Conservation (phyloP, 129 eudicot genomes). For the Lonicera japonica region DNA sequence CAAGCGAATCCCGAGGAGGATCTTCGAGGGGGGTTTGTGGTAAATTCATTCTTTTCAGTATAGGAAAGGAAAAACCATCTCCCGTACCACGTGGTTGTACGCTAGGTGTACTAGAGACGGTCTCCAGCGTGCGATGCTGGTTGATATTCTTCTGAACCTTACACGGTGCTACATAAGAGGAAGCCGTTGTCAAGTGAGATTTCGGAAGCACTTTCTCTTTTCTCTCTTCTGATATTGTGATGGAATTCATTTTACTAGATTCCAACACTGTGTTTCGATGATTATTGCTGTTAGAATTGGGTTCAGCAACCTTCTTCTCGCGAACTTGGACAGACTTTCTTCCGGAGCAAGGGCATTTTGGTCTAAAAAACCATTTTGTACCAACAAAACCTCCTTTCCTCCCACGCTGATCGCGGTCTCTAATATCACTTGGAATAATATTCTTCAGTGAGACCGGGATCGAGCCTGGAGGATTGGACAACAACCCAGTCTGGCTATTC, state of each 20-base stretch:
- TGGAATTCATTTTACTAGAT: too few species aligned
- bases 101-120: too few species aligned
- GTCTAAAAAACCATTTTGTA: slow-evolving; percentile 34
- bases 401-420: neutral
- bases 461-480: slow-evolving; percentile 39
- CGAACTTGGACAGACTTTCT: slow-evolving; percentile 37
- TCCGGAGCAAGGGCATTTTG: slow-evolving; percentile 44
- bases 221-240: too few species aligned
- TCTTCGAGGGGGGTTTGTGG: slow-evolving; percentile 19
- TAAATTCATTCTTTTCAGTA: slow-evolving; percentile 1
- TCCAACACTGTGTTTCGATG: too few species aligned
- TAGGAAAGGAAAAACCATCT: slow-evolving; percentile 39
- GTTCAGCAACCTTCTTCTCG: neutral
- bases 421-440: neutral
- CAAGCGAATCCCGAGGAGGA: slow-evolving; percentile 49
- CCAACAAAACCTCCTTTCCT: slow-evolving; percentile 2
- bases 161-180: too few species aligned
- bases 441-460: slow-evolving; percentile 19
- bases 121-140: too few species aligned
- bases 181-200: too few species aligned
- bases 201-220: too few species aligned
- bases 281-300: too few species aligned
- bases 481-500: slow-evolving; percentile 59
- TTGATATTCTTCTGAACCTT: too few species aligned
- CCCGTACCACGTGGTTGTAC: slow-evolving; percentile 4